Evolutionary conservation across 2,329 filamentous ascomycete genomes (phyloP).

Genomic region (Venturia carpophila): DNA sequence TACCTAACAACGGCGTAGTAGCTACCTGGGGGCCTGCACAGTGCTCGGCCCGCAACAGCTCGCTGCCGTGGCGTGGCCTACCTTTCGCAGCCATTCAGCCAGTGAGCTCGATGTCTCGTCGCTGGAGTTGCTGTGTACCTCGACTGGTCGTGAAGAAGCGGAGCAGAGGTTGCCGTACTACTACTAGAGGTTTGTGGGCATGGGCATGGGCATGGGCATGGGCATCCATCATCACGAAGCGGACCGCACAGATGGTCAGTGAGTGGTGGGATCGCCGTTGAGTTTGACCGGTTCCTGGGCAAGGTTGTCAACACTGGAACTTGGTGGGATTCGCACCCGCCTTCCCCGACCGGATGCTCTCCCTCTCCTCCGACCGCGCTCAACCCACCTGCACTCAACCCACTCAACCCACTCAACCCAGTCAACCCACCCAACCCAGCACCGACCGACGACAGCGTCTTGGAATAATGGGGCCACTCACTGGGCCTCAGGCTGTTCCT

Average conservation of each 20-base stretch:
- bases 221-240: not conserved
- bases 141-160: not conserved
- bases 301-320: not conserved
- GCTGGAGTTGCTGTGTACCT: not conserved
- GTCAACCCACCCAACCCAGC: too few species aligned
- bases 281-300: not conserved
- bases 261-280: not conserved
- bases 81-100: not conserved
- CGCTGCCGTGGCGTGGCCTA: not conserved
- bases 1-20: not conserved
- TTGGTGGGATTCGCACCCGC: not conserved
- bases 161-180: not conserved
- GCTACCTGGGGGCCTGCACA: too few species aligned
- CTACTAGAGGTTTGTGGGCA: too few species aligned
- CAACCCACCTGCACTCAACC: too few species aligned
- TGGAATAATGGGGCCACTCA: too few species aligned
- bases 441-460: too few species aligned
- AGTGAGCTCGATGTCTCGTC: not conserved
- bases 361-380: too few species aligned
- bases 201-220: too few species aligned
- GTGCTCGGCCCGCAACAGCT: conserved; percentile 1
- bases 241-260: not conserved
- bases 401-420: too few species aligned
- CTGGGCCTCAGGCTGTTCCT: too few species aligned
- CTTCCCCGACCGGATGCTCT: not conserved